These are phyloP conservation scores for Ceraceosorus guamensis DNA, from an alignment of 1,284 basidiomycete species.

Conservation along the genomic window DNA sequence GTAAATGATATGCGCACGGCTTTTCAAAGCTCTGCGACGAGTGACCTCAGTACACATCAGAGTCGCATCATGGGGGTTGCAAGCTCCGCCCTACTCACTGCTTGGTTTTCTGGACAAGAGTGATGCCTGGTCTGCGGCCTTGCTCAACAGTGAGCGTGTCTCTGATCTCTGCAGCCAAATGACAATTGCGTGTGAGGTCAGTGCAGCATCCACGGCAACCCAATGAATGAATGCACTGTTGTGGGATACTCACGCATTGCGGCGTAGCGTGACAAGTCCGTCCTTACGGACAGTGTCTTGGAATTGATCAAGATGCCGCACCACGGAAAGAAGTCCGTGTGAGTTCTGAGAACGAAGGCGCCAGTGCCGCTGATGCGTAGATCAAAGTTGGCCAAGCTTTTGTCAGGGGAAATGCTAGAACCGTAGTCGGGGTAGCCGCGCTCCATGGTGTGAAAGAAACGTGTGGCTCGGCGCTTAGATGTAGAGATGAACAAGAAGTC, in stretches of 20 bases:
- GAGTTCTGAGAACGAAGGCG: slow-evolving; percentile 7
- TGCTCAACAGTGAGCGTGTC: slow-evolving; percentile 48
- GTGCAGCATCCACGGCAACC: background rate
- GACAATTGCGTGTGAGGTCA: background rate
- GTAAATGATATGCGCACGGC: slow-evolving; percentile 60
- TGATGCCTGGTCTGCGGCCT: slow-evolving; percentile 32
- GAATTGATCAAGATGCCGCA: slow-evolving; percentile 39
- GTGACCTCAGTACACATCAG: background rate
- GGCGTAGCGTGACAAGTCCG: slow-evolving; percentile 28
- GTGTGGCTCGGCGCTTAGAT: slow-evolving; percentile 58
- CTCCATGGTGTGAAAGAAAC: slow-evolving; percentile 73
- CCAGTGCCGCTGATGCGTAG: slow-evolving; percentile 56
- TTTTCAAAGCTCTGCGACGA: slow-evolving; percentile 6
- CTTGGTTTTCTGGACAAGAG: slow-evolving; percentile 35
- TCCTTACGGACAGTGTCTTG: slow-evolving; percentile 22
- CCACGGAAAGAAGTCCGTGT: slow-evolving; percentile 33
- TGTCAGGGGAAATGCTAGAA: slow-evolving; percentile 76
- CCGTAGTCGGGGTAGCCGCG: slow-evolving; percentile 72
- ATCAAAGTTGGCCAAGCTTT: slow-evolving; percentile 77
- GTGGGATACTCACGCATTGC: slow-evolving; percentile 6
- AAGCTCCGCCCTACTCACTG: slow-evolving; percentile 1
- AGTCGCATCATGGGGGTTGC: background rate
- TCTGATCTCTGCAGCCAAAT: slow-evolving; percentile 27
- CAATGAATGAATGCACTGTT: background rate
- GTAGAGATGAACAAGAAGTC: slow-evolving; percentile 88